Evolutionary conservation across 768 basidiomycete species (phyloP).

Genomic region (Exidia glandulosa): DNA sequence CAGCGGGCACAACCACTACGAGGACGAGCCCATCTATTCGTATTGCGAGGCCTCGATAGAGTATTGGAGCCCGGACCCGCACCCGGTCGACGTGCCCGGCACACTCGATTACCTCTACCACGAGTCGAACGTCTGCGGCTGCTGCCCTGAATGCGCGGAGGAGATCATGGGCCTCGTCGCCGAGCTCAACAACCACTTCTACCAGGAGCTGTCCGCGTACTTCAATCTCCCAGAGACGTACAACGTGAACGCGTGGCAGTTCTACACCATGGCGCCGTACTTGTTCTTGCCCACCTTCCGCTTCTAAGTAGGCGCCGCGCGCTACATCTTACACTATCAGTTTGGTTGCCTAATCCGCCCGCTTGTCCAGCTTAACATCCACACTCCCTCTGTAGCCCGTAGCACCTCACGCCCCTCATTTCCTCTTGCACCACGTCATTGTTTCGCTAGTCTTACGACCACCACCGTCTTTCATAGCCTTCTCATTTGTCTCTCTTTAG

Average conservation of each 20-base stretch:
- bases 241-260: not conserved
- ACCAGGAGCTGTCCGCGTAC: not conserved
- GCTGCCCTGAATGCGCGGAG: not conserved
- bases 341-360: not conserved
- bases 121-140: not conserved
- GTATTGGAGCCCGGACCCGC: not conserved
- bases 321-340: not conserved
- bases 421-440: not conserved
- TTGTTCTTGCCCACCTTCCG: not conserved
- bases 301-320: not conserved
- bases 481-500: constrained; percentile 19
- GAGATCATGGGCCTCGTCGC: not conserved
- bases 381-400: not conserved
- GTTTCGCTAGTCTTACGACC: not conserved
- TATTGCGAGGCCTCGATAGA: not conserved
- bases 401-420: not conserved
- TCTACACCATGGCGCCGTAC: not conserved
- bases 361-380: not conserved
- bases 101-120: not conserved
- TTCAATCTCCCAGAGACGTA: not conserved
- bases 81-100: not conserved
- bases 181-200: not conserved
- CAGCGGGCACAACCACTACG: too few species aligned
- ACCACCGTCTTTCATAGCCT: not conserved
- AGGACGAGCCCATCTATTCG: not conserved